These are phyloP conservation scores for Paramyrothecium roridum DNA, from an alignment of 2,329 filamentous ascomycete species.

Conservation along the genomic window DNA sequence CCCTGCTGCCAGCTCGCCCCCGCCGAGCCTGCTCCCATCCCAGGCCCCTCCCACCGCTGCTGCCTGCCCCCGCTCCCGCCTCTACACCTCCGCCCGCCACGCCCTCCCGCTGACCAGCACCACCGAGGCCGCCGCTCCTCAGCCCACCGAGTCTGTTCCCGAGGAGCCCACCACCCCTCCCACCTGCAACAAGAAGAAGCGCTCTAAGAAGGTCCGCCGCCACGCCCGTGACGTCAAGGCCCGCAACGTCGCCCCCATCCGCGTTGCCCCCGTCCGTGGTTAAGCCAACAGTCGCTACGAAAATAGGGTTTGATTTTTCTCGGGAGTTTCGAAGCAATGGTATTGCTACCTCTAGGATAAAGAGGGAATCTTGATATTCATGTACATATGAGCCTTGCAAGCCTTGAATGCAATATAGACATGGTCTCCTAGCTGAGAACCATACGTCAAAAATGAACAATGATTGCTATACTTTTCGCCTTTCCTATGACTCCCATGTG, in stretches of 20 bases:
- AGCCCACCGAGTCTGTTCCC: constrained; percentile 10
- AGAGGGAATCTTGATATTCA: not conserved
- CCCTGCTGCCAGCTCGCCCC: constrained; percentile 8
- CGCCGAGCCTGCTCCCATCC: constrained; percentile 4
- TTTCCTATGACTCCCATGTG: too few species aligned
- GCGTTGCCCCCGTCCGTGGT: not conserved
- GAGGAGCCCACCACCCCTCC: constrained; percentile 3
- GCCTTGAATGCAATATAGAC: not conserved
- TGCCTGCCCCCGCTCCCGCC: not conserved
- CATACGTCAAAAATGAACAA: not conserved
- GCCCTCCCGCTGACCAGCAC: constrained; percentile 4
- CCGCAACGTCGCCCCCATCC: constrained; percentile 12
- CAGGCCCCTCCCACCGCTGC: not conserved
- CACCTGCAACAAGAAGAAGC: constrained; percentile 15
- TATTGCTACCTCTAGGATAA: not conserved
- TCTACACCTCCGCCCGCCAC: not conserved
- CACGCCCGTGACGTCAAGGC: constrained; percentile 14
- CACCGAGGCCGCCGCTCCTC: constrained; percentile 8
- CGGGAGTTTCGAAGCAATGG: not conserved
- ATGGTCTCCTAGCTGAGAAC: not conserved
- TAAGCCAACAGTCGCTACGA: not conserved
- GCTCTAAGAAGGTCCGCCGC: constrained; percentile 18
- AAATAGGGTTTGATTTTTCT: not conserved
- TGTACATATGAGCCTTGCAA: not conserved
- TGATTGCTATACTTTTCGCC: not conserved